Evolutionary conservation across 352 stramenopile genomes (phyloP), one percentile per base, ranked within the genome.

Genomic region (Thraustotheca clavata): DNA sequence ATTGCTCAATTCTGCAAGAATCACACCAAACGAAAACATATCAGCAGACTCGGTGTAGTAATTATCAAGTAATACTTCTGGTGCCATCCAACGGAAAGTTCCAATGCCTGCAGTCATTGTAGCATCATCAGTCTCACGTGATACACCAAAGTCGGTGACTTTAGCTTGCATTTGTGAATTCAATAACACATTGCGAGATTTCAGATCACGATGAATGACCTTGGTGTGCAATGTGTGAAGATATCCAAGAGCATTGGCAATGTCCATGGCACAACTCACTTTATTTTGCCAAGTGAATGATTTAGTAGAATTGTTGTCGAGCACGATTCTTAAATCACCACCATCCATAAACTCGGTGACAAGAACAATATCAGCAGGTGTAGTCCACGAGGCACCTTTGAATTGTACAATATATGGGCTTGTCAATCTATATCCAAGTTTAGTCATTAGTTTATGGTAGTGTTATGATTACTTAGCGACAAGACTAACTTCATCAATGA

Each of bases 401-500:
- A 69, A 69, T 29, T 6, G 16, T 6, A 69, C 62, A 26, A 69
- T 43, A 29, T 50, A 47, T 31, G 62, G 60, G 22, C 59, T 65
- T 55, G 35, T 14, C 5, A 57, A 8, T 22, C 48, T 57, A 22
- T 33, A 33, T 22, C 48, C 35, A 38, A 11, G 43, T 52, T n/a
- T n/a, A n/a, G n/a, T n/a, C n/a, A n/a, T n/a, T n/a, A n/a, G n/a
- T n/a, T n/a, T n/a, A n/a, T n/a, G n/a, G n/a, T n/a, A n/a, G n/a
- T n/a, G n/a, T n/a, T n/a, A n/a, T n/a, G n/a, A n/a, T n/a, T n/a
- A n/a, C n/a, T n/a, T n/a, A n/a, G n/a, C n/a, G n/a, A n/a, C n/a
- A 34, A 74, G 54, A 40, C 71, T 59, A 49, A 72, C 59, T 31
- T 69, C 55, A 35, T 70, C 61, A 43, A 74, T 68, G 31, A 74